Conservation (phyloP, 2,329 filamentous ascomycete species). For the Clarireedia sp. region DNA sequence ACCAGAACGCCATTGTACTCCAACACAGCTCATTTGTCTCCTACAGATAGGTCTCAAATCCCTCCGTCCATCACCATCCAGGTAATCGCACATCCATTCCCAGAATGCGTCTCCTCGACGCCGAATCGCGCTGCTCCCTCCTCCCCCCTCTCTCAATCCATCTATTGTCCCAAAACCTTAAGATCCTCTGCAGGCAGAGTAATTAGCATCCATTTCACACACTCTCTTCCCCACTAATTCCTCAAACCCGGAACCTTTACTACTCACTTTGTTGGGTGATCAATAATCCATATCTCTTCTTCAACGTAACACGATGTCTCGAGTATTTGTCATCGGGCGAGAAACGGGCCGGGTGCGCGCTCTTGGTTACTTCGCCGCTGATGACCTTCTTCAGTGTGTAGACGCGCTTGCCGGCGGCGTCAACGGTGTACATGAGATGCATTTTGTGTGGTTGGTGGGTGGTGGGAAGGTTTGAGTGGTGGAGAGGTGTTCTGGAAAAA, state of each 20-base stretch:
- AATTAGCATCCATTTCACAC: slow-evolving; percentile 11
- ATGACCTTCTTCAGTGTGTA: slow-evolving; percentile 94
- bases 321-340: slow-evolving; percentile 99
- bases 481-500: background rate
- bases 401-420: slow-evolving; percentile 72
- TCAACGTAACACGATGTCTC: slow-evolving; percentile 87
- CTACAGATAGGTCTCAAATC: background rate
- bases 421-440: slow-evolving; percentile 83
- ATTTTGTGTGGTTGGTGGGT: slow-evolving; percentile 32
- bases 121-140: background rate
- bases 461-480: background rate
- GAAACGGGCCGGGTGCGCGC: slow-evolving; percentile 91
- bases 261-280: slow-evolving; percentile 66
- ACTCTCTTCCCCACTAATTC: background rate
- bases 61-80: background rate
- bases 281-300: slow-evolving; percentile 85
- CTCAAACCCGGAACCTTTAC: background rate
- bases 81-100: no score
- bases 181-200: slow-evolving; percentile 31
- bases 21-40: slow-evolving; percentile 3
- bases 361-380: slow-evolving; percentile 82
- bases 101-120: background rate
- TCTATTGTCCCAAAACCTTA: slow-evolving; percentile 36
- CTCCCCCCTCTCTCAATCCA: background rate
- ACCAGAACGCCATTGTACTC: slow-evolving; percentile 9